These are phyloP conservation scores for Eutrema heterophyllum DNA, from an alignment of 345 rosid species.

Conservation along the genomic window DNA sequence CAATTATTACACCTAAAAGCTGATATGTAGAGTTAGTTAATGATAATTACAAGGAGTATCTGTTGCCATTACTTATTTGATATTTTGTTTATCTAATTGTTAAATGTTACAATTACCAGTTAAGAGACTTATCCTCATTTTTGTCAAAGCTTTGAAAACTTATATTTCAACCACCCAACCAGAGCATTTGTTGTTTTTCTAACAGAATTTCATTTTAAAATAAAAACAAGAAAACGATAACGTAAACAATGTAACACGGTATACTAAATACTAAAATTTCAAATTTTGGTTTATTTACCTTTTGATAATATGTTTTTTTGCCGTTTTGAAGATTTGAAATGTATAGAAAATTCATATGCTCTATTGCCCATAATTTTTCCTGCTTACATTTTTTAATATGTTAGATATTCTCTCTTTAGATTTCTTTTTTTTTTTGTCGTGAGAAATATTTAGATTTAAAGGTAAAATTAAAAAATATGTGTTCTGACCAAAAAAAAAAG, in stretches of 20 bases:
- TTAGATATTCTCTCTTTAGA: neutral
- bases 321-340: too few relatives aligned
- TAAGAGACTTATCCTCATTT: neutral
- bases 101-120: neutral
- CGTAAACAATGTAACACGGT: too few relatives aligned
- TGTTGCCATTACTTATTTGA: neutral
- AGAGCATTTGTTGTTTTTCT: neutral
- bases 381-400: too few relatives aligned
- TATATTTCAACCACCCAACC: constrained; percentile 28
- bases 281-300: neutral
- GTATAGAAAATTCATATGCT: too few relatives aligned
- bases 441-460: neutral
- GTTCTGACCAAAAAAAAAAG: too few relatives aligned
- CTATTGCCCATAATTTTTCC: neutral
- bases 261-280: too few relatives aligned
- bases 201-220: neutral
- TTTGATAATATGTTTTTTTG: neutral
- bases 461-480: neutral
- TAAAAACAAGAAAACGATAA: neutral
- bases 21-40: neutral
- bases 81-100: neutral
- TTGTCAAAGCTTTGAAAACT: constrained; percentile 16
- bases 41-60: neutral
- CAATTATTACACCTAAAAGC: constrained; percentile 25
- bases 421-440: too few relatives aligned